phyloP scores from a whole-genome alignment of 306 rosid species.

The Herpetospermum pedunculosum region DNA sequence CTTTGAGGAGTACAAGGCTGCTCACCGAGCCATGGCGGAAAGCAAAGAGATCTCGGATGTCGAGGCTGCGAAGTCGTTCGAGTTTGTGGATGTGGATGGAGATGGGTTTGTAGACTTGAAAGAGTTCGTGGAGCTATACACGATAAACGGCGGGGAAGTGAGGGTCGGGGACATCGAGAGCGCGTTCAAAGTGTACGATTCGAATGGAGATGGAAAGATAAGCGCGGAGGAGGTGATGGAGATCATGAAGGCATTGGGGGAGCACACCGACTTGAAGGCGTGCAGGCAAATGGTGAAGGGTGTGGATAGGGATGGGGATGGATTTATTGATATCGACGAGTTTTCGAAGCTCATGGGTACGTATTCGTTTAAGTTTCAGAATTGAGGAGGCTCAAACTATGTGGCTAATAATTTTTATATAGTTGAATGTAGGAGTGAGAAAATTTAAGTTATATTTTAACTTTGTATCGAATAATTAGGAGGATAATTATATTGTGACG shows the following conservation, averaged over 20 bases:
- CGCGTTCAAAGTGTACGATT: slow-evolving; percentile 59
- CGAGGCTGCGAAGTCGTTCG: slow-evolving; percentile 43
- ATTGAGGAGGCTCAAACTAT: neutral
- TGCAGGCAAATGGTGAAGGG: slow-evolving; percentile 59
- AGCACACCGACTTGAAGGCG: slow-evolving; percentile 38
- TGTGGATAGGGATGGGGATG: slow-evolving; percentile 66
- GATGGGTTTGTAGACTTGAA: slow-evolving; percentile 57
- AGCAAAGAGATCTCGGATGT: slow-evolving; percentile 20
- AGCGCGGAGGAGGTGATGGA: slow-evolving; percentile 59
- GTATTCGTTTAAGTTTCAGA: slow-evolving; percentile 7
- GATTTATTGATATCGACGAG: slow-evolving; percentile 53
- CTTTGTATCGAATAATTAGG: neutral
- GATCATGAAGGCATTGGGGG: slow-evolving; percentile 51
- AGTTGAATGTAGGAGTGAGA: too few relatives aligned
- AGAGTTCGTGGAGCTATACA: slow-evolving; percentile 52
- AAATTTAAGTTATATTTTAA: too few relatives aligned
- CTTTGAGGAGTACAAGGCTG: slow-evolving; percentile 54
- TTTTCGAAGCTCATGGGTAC: slow-evolving; percentile 55
- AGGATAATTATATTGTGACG: neutral
- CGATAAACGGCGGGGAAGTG: slow-evolving; percentile 24
- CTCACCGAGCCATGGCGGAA: slow-evolving; percentile 26
- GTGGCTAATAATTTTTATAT: neutral
- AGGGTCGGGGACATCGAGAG: slow-evolving; percentile 35
- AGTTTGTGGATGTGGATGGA: slow-evolving; percentile 46
- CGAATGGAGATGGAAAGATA: slow-evolving; percentile 72